Base-by-base conservation (phyloP, 768 basidiomycete species). In the Tephrocybe sp. region DNA sequence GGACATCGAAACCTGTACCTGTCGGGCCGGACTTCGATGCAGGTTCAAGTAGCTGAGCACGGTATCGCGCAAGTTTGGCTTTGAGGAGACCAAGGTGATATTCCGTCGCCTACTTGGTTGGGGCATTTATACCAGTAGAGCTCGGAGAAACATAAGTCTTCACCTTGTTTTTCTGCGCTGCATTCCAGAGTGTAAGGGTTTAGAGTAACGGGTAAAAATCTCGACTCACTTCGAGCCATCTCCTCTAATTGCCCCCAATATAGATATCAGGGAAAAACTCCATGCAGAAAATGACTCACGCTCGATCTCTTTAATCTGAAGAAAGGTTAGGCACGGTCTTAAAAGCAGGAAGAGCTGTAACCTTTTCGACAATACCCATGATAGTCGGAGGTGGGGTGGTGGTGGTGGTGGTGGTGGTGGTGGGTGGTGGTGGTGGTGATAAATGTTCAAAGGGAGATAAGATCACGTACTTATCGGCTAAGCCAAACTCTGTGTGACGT, bases 311-410 rank as follows among this genome's bases (percentile, higher is more conserved):
- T 93, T 95, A 60, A 97, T 96, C 92, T 95, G 49, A 17, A 31
- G 33, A 38, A 23, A 23, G 23, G 32, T 55, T 11, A 59, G 49
- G 33, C 10, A 6, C 12, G 3, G 20, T 13, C 16, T 2, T 3
- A 40, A 22, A 23, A 40, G 34, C n/a, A 36, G 26, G 36, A 35
- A 39, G 17, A 39, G 14, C 22, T 33, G 16, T n/a, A 66, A 52
- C 92, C 84, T 98, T 98, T 72, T 98, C 95, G 61, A 93, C 78
- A 63, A 97, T 83, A 62, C 94, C 95, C 95, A 98, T 97, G 62
- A 57, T 82, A 20, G 34, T 44, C 11, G 52, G 22, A 20, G 49
- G 38, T 39, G 33, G 19, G 20, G 31, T 39, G 17, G 12, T 35
- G 35, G 11, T 11, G n/a, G n/a, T n/a, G 31, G 42, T 42, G 19